Evolutionary conservation across 495 filamentous ascomycete genomes (phyloP).

Genomic region (Ascodesmis nigricans): DNA sequence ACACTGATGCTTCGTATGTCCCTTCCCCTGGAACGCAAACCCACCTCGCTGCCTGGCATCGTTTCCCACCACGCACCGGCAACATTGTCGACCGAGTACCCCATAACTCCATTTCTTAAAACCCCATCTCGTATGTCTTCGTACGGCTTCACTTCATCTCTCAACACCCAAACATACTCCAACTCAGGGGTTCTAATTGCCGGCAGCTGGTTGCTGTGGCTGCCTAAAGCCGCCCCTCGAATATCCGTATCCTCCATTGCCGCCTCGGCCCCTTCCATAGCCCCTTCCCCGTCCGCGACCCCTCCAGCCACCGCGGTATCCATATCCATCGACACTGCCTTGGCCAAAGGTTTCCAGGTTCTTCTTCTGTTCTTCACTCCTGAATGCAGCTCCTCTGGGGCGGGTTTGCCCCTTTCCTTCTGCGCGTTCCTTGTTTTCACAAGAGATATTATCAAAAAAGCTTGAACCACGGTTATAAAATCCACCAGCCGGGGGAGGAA

Average conservation of each 20-base stretch:
- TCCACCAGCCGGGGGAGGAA: conserved; percentile 22
- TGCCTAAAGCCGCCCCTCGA: conserved; percentile 9
- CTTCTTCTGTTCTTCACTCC: conserved; percentile 75
- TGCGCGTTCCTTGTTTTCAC: conserved; percentile 74
- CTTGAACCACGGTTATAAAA: conserved; percentile 66
- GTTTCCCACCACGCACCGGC: too few relatives aligned
- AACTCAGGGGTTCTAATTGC: too few relatives aligned
- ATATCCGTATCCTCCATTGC: conserved; percentile 7
- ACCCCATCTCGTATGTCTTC: too few relatives aligned
- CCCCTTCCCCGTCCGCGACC: conserved; percentile 46
- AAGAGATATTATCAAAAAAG: conserved; percentile 97
- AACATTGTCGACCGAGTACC: too few relatives aligned
- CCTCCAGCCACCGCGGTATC: conserved; percentile 30
- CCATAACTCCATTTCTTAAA: too few relatives aligned
- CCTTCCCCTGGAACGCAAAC: too few relatives aligned
- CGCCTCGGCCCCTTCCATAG: conserved; percentile 33
- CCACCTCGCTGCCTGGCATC: too few relatives aligned
- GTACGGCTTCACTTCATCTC: too few relatives aligned
- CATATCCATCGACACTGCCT: conserved; percentile 73
- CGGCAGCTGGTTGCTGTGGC: conserved; percentile 4
- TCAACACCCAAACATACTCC: too few relatives aligned
- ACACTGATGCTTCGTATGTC: too few relatives aligned
- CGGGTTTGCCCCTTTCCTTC: conserved; percentile 37
- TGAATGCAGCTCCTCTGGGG: conserved; percentile 70
- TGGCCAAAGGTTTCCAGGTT: conserved; percentile 99